A percentile compares a stretch with the other conserved stretches of the same genome.
These are phyloP conservation scores for Teratosphaeria pseudoeucalypti DNA, from an alignment of 2,329 filamentous ascomycete genomes.

Conservation along the genomic window DNA sequence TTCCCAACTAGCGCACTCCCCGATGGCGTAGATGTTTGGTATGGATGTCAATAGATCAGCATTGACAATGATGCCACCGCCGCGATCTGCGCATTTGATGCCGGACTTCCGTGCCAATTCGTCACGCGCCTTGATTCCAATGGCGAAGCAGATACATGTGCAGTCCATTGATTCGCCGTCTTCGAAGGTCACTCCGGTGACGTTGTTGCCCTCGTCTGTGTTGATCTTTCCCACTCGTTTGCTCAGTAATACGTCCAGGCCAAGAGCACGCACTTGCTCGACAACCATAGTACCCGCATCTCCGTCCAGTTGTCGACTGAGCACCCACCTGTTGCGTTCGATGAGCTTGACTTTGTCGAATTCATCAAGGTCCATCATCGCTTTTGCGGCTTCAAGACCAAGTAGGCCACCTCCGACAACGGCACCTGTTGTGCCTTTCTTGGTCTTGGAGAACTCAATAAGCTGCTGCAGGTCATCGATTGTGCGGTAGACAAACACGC, in stretches of 20 bases:
- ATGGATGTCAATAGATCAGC: slow-evolving; percentile 58
- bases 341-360: slow-evolving; percentile 67
- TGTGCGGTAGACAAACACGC: slow-evolving; percentile 82
- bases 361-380: slow-evolving; percentile 74
- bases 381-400: slow-evolving; percentile 80
- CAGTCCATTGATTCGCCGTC: slow-evolving; percentile 70
- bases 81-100: slow-evolving; percentile 60
- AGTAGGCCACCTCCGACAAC: slow-evolving; percentile 79
- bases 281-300: slow-evolving; percentile 76
- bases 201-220: slow-evolving; percentile 54
- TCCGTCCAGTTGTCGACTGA: slow-evolving; percentile 70
- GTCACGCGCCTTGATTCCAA: slow-evolving; percentile 73
- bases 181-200: slow-evolving; percentile 67
- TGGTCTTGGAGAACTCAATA: slow-evolving; percentile 59
- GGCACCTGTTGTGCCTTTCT: slow-evolving; percentile 58
- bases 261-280: slow-evolving; percentile 67
- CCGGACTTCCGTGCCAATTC: slow-evolving; percentile 61
- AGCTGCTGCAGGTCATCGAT: slow-evolving; percentile 71
- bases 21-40: slow-evolving; percentile 71
- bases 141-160: slow-evolving; percentile 79
- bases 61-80: slow-evolving; percentile 65
- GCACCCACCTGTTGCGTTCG: slow-evolving; percentile 72
- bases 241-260: slow-evolving; percentile 68
- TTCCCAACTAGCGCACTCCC: slow-evolving; percentile 85
- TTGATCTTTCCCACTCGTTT: slow-evolving; percentile 65